Conservation (phyloP, 192 early-diverging fungal species). For the Backusella mclennaniae region DNA sequence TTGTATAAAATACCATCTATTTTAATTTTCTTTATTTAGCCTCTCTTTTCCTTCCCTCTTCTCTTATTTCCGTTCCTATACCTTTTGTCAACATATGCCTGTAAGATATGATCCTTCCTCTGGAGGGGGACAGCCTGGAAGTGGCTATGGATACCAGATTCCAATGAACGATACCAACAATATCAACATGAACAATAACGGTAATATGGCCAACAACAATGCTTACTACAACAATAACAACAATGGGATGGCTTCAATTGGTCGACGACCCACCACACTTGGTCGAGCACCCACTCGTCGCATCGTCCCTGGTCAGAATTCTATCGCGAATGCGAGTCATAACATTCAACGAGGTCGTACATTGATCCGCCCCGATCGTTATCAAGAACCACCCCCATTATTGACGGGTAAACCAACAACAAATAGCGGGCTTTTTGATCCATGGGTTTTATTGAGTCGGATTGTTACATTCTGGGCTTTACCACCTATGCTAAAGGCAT, state of each 20-base stretch:
- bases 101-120: conserved; percentile 13
- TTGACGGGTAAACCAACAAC: conserved; percentile 54
- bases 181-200: not conserved
- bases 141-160: not conserved
- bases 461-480: conserved; percentile 72
- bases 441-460: conserved; percentile 69
- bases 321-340: conserved; percentile 45
- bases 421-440: conserved; percentile 39
- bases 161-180: not conserved
- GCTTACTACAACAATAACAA: not conserved
- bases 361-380: conserved; percentile 68
- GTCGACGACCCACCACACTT: conserved; percentile 24
- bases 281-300: conserved; percentile 40
- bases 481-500: conserved; percentile 53
- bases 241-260: not conserved
- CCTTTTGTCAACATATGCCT: not conserved
- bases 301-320: conserved; percentile 32
- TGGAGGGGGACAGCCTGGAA: conserved; percentile 8
- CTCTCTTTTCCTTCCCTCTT: not conserved
- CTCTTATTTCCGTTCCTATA: not conserved
- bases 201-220: not conserved
- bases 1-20: not conserved
- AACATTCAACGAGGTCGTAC: conserved; percentile 70
- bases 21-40: conserved; percentile 6
- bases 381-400: conserved; percentile 65